Base-by-base conservation (phyloP, 1,139 yeast species). In the Pneumocystis carinii region DNA sequence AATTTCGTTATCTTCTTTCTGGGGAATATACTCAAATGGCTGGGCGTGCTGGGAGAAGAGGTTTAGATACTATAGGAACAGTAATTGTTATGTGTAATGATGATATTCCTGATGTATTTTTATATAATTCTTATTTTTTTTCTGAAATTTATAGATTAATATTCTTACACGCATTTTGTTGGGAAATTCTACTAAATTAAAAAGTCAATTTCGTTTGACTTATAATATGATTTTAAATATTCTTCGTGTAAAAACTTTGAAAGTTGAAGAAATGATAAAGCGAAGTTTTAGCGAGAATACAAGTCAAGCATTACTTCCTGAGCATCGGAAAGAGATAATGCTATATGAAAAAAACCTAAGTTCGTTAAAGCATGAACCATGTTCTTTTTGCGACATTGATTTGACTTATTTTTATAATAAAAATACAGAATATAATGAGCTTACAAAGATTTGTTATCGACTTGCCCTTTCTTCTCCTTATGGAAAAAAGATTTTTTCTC, bases 11-110 rank as follows among this genome's bases (percentile, higher is more conserved):
- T 71, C 77, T 92, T 66, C 78, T 86, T 12, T 96, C 98, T 0
- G 98, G 98, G 60, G 98, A 92, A 73, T 92, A 90, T 73, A 94
- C 97, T 0, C 98, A 92, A 75, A 92, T 94, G 98, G 90, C 97
- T 0, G 98, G 98, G 63, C 83, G 98, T 75, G 98, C 98, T 1
- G 98, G 98, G 68, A 84, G 98, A 76, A 85, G 98, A 79, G 98
- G 98, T 59, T 77, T 92, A 67, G 98, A 92, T 77, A 78, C 84
- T 37, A 88, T 88, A 0, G 98, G 98, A 70, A 90, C 96, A 0
- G 98, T 94, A n/a, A 90, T 94, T 66, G 84, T 90, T 35, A 89
- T 92, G 95, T 81, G 94, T 61, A 85, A 85, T 37, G 90, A 95
- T 0, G 75, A 86, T 32, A 78, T 81, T 3, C 81, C 82, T 8